These are phyloP conservation scores for Graphiopsis chlorocephala DNA, from an alignment of 2,329 filamentous ascomycete species.

Conservation along the genomic window DNA sequence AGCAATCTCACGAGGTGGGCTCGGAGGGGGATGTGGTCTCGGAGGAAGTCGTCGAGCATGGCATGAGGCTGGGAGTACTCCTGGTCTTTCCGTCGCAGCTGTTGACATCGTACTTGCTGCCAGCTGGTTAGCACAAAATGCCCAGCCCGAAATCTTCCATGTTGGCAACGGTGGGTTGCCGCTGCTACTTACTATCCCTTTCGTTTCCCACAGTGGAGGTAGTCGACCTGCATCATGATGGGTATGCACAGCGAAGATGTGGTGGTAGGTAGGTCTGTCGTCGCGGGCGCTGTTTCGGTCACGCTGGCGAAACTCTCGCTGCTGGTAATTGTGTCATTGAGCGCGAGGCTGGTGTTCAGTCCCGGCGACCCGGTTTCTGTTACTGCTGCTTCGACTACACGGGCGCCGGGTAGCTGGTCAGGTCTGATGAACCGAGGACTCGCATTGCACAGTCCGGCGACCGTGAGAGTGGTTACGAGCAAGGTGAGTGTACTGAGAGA, in stretches of 20 bases:
- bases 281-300: not conserved
- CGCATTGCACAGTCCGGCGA: not conserved
- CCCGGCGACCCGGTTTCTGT: conserved; percentile 2
- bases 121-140: not conserved
- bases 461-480: not conserved
- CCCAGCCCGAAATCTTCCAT: not conserved
- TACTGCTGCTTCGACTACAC: not conserved
- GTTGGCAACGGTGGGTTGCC: not conserved
- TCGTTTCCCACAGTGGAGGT: conserved; percentile 20
- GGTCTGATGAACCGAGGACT: not conserved
- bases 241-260: conserved; percentile 14
- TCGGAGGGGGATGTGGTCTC: not conserved
- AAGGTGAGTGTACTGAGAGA: not conserved
- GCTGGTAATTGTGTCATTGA: not conserved
- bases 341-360: not conserved
- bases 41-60: not conserved
- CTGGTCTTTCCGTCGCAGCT: conserved; percentile 22
- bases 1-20: not conserved
- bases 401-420: not conserved
- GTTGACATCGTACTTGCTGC: conserved; percentile 26
- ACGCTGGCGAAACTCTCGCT: not conserved
- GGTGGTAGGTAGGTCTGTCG: not conserved
- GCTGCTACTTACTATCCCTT: conserved; percentile 21
- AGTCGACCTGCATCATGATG: conserved; percentile 19
- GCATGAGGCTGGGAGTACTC: not conserved